These are phyloP conservation scores for Saccharomyces hybrid DNA, from an alignment of 1,139 yeast species.

Conservation along the genomic window DNA sequence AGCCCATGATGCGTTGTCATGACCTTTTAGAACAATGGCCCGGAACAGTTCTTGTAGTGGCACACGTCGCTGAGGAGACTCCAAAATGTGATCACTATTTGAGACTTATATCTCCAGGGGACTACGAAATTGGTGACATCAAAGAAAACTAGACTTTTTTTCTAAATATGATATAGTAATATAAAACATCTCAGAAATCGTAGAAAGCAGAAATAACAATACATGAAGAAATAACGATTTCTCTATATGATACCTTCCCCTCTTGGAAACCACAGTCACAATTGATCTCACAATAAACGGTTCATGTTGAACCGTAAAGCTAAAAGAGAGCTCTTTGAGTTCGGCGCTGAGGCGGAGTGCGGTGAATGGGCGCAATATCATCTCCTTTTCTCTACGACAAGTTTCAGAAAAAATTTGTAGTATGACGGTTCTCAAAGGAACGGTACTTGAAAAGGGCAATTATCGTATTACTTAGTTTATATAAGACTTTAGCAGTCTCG, in stretches of 20 bases:
- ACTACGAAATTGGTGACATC: constrained; percentile 21
- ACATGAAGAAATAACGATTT: too few relatives aligned
- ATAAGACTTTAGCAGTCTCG: not conserved
- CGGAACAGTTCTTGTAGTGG: constrained; percentile 68
- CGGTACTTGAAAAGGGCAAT: not conserved
- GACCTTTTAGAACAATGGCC: constrained; percentile 50
- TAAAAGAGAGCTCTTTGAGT: too few relatives aligned
- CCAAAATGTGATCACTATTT: constrained; percentile 49
- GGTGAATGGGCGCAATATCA: not conserved
- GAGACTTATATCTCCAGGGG: constrained; percentile 34
- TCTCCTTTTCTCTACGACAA: not conserved
- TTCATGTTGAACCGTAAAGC: too few relatives aligned
- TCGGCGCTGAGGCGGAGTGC: not conserved
- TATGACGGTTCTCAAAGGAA: not conserved
- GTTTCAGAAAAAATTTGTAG: not conserved
- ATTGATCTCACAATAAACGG: too few relatives aligned
- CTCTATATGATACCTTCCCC: not conserved
- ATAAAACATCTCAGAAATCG: too few relatives aligned
- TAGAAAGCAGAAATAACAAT: too few relatives aligned
- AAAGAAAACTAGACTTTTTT: not conserved
- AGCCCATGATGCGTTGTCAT: constrained; percentile 58
- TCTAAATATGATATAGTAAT: too few relatives aligned
- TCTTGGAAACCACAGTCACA: too few relatives aligned
- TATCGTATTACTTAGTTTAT: not conserved
- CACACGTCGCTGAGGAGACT: constrained; percentile 60